Evolutionary conservation across 1,284 basidiomycete species (phyloP).

Genomic region (Cutaneotrichosporon sp.): DNA sequence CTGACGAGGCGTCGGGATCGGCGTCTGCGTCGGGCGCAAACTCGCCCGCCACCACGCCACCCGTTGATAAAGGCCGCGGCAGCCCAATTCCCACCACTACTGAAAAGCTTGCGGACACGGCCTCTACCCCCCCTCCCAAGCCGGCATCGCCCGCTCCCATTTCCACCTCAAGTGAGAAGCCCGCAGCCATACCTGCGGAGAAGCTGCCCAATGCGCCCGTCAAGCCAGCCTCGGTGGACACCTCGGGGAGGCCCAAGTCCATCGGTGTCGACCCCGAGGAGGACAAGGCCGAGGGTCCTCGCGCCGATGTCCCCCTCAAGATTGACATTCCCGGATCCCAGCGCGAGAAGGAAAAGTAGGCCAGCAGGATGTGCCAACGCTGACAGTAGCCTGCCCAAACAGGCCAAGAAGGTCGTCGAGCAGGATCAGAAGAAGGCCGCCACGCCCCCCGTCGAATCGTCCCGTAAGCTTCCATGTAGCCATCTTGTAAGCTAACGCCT

Average conservation of each 20-base stretch:
- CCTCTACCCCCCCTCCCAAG: no score
- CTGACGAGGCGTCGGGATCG: background rate
- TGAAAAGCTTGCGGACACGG: no score
- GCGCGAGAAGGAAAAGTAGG: constrained; percentile 49
- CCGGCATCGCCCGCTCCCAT: no score
- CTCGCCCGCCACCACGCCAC: no score
- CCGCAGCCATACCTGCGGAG: no score
- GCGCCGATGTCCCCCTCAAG: constrained; percentile 52
- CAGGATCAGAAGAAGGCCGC: background rate
- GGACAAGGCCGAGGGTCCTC: constrained; percentile 26
- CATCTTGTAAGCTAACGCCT: background rate
- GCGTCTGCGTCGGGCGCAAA: no score
- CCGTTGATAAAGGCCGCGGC: no score
- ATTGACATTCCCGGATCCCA: constrained; percentile 70
- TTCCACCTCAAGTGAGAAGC: no score
- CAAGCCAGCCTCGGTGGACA: no score
- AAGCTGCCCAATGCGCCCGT: no score
- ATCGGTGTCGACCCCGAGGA: background rate
- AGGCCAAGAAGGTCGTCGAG: background rate
- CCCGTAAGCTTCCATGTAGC: background rate
- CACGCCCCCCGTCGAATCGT: background rate
- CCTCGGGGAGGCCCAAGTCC: background rate
- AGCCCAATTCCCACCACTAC: background rate
- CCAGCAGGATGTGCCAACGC: background rate
- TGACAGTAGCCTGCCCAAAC: constrained; percentile 11